Percentiles rank a stretch among this genome's conserved stretches.
These are phyloP conservation scores for Penicillium manginii DNA, from an alignment of 495 filamentous ascomycete species.

Conservation along the genomic window DNA sequence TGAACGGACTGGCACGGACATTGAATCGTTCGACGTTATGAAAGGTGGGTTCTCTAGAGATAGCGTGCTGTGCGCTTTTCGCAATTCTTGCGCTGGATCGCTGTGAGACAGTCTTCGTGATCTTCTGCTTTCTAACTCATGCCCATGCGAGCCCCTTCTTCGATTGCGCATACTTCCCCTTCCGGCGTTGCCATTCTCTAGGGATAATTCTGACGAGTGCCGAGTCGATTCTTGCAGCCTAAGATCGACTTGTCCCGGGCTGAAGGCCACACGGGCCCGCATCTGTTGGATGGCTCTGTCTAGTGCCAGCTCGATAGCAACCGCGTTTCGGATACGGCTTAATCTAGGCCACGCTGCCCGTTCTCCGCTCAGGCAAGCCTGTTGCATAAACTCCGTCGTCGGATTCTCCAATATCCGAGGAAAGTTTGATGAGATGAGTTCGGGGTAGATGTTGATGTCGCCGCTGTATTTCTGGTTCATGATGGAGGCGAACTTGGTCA, in stretches of 20 bases:
- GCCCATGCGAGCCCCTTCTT: constrained; percentile 41
- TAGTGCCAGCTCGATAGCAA: constrained; percentile 83
- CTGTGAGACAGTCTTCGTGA: constrained; percentile 19
- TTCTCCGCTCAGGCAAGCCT: constrained; percentile 76
- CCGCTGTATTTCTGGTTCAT: constrained; percentile 90
- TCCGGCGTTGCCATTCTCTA: constrained; percentile 26
- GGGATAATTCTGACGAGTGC: constrained; percentile 21
- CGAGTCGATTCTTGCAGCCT: constrained; percentile 22
- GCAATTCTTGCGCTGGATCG: constrained; percentile 19
- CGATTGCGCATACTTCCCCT: constrained; percentile 19
- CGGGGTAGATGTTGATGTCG: constrained; percentile 93
- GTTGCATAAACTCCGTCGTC: constrained; percentile 84
- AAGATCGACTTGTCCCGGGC: constrained; percentile 69
- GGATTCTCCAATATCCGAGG: constrained; percentile 82
- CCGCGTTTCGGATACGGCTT: constrained; percentile 77
- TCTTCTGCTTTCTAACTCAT: constrained; percentile 32
- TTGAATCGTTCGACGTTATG: constrained; percentile 15
- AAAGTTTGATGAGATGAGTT: constrained; percentile 73
- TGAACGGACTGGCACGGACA: constrained; percentile 10
- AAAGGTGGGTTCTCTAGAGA: constrained; percentile 32
- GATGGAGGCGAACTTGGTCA: constrained; percentile 80
- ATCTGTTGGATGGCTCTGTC: constrained; percentile 81
- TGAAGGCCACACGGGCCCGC: constrained; percentile 77
- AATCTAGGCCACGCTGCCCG: constrained; percentile 90
- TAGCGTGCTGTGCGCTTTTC: constrained; percentile 41